These are phyloP conservation scores for Metschnikowia kofuensis DNA, from an alignment of 805 yeast genomes.

Conservation along the genomic window DNA sequence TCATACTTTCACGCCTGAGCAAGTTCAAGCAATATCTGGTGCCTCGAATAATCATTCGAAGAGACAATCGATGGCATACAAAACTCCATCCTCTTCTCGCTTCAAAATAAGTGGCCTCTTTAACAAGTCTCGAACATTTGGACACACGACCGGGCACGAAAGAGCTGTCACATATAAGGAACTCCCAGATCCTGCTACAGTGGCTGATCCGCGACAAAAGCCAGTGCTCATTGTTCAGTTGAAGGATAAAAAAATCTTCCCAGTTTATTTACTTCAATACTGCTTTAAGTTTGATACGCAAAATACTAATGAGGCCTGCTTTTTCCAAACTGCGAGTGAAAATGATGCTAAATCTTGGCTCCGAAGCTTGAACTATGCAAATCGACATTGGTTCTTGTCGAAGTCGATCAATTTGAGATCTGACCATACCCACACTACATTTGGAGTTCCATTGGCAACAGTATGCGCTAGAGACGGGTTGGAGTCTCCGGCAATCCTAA, in stretches of 20 bases:
- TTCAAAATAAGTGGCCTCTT: conserved; percentile 59
- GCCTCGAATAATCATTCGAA: conserved; percentile 28
- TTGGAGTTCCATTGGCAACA: conserved; percentile 81
- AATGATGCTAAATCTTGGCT: conserved; percentile 76
- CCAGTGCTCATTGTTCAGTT: conserved; percentile 49
- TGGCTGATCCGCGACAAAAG: conserved; percentile 45
- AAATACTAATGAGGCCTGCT: conserved; percentile 48
- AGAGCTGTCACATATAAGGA: conserved; percentile 48
- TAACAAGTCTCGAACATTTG: conserved; percentile 55
- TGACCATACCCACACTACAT: conserved; percentile 42
- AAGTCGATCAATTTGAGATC: conserved; percentile 29
- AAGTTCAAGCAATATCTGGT: background rate
- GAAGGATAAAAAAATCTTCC: conserved; percentile 46
- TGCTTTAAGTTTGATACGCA: conserved; percentile 49
- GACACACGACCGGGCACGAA: conserved; percentile 38
- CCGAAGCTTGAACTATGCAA: conserved; percentile 43
- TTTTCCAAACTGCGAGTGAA: conserved; percentile 65
- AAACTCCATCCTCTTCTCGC: conserved; percentile 37
- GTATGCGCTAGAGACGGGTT: conserved; percentile 72
- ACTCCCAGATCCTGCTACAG: conserved; percentile 52
- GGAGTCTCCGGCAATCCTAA: conserved; percentile 63
- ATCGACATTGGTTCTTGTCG: conserved; percentile 55
- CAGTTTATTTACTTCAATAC: conserved; percentile 48
- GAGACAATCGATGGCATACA: conserved; percentile 40
- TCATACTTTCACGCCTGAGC: background rate